phyloP scores from a whole-genome alignment of 2,329 filamentous ascomycete genomes.

The Cercospora berteroae region DNA sequence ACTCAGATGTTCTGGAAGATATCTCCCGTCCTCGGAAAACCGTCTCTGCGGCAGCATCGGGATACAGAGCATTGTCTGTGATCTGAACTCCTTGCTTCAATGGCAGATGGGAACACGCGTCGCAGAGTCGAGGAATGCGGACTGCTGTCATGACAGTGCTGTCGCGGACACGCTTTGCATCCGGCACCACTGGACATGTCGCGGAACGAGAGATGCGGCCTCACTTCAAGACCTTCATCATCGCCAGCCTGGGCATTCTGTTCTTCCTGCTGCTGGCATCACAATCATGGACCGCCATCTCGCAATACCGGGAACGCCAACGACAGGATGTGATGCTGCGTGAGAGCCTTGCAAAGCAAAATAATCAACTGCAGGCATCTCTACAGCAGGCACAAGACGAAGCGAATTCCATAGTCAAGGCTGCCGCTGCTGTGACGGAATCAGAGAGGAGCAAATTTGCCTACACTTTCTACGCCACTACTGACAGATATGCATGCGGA shows the following conservation, averaged over 20 bases:
- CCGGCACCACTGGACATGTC: background rate
- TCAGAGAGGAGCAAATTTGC: slow-evolving; percentile 19
- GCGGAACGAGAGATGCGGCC: slow-evolving; percentile 1
- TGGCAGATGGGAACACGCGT: background rate
- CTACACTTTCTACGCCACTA: slow-evolving; percentile 36
- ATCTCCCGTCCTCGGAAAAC: too few relatives aligned
- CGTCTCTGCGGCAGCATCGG: too few relatives aligned
- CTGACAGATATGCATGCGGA: slow-evolving; percentile 33
- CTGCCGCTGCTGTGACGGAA: background rate
- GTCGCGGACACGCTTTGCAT: background rate
- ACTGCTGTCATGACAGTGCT: background rate
- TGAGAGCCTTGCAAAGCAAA: background rate
- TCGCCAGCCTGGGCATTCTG: background rate
- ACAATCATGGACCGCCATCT: background rate
- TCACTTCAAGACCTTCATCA: background rate
- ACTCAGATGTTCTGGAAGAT: too few relatives aligned
- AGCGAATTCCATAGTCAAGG: background rate
- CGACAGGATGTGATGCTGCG: background rate
- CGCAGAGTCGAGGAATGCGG: background rate
- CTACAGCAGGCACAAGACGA: slow-evolving; percentile 1
- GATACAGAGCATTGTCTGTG: too few relatives aligned
- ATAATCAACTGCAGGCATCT: background rate
- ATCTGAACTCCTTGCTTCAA: background rate
- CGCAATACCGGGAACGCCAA: background rate
- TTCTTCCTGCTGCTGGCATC: background rate